Evolutionary conservation across 2,329 filamentous ascomycete species (phyloP), one percentile per base, ranked within the genome.

Genomic region (Nothopassalora personata): DNA sequence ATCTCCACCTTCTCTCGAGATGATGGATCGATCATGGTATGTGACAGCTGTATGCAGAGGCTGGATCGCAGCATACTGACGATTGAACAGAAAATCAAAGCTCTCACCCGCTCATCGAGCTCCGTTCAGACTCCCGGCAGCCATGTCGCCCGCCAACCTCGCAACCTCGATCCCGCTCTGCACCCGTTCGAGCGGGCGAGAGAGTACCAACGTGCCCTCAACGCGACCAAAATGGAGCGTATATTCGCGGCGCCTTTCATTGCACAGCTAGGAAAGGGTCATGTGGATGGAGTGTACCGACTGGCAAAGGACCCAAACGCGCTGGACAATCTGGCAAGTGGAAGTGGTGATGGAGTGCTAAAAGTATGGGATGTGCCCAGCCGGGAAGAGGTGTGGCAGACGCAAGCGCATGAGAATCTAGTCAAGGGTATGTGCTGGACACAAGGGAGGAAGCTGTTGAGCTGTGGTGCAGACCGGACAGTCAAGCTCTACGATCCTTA

Each of bases 401-500:
- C 83, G 3, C 85, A 88, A 63, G 93, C 91, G 27, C 95, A 99
- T 73, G 90, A 96, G 68, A 96, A 96, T 67, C 87, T 97, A 48
- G 90, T 97, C 67, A 96, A 96, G 79, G 89, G 89, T 13, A 81
- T 97, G 72, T 88, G 87, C 67, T 99, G 93, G 89, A 96, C 91
- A 3, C 83, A 85, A 48, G 90, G 96, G 67, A 84, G 87, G 70
- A 93, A 91, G 72, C 80, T 97, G 13, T 78, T 97, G 50, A 93
- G 90, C 1, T 97, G 92, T 72, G 91, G 89, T 5, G 87, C 86
- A 60, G 94, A 99, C 75, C 85, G 86, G 66, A 88, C 90, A 4
- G 84, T 97, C 70, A 96, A 97, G 74, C 79, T 99, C 33, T 97
- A 89, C 76, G 91, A 97, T 68, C 92, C 93, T 0, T 95, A 95